These are phyloP conservation scores for Lasiodiplodia hormozganensis DNA, from an alignment of 2,329 filamentous ascomycete species.

Conservation along the genomic window DNA sequence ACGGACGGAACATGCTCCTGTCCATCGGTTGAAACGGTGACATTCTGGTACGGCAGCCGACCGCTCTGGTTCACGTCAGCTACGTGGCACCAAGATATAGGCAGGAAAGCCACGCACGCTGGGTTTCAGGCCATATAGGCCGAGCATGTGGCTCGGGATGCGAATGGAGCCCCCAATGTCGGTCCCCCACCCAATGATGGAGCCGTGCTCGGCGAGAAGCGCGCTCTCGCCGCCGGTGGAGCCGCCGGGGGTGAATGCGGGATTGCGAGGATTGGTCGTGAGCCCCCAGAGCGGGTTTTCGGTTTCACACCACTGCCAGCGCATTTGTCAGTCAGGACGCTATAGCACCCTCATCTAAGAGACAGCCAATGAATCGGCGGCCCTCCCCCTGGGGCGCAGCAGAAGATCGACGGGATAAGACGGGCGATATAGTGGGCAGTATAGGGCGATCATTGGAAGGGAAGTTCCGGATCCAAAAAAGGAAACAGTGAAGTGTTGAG, in stretches of 20 bases:
- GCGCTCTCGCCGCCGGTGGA: slow-evolving; percentile 67
- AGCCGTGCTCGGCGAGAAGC: slow-evolving; percentile 61
- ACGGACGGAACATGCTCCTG: slow-evolving; percentile 69
- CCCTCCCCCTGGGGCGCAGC: slow-evolving; percentile 4
- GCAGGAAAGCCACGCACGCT: slow-evolving; percentile 28
- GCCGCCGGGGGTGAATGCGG: slow-evolving; percentile 60
- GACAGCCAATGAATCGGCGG: not conserved
- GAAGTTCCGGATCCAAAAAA: not conserved
- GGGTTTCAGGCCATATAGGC: slow-evolving; percentile 40
- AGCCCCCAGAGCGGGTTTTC: slow-evolving; percentile 61
- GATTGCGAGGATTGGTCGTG: slow-evolving; percentile 55
- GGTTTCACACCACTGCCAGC: slow-evolving; percentile 59
- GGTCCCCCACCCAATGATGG: slow-evolving; percentile 65
- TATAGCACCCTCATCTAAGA: slow-evolving; percentile 31
- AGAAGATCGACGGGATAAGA: not conserved
- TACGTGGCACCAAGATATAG: slow-evolving; percentile 5
- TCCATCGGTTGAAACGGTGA: slow-evolving; percentile 69
- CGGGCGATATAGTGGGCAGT: not conserved
- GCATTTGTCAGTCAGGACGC: not conserved
- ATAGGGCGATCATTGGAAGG: not conserved
- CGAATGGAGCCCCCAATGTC: slow-evolving; percentile 65
- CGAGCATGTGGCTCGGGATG: slow-evolving; percentile 54
- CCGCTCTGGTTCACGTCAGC: slow-evolving; percentile 50
- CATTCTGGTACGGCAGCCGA: slow-evolving; percentile 53
- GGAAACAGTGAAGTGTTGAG: not conserved